phyloP scores from a whole-genome alignment of 2,329 filamentous ascomycete genomes.

The Albifimbria verrucaria region DNA sequence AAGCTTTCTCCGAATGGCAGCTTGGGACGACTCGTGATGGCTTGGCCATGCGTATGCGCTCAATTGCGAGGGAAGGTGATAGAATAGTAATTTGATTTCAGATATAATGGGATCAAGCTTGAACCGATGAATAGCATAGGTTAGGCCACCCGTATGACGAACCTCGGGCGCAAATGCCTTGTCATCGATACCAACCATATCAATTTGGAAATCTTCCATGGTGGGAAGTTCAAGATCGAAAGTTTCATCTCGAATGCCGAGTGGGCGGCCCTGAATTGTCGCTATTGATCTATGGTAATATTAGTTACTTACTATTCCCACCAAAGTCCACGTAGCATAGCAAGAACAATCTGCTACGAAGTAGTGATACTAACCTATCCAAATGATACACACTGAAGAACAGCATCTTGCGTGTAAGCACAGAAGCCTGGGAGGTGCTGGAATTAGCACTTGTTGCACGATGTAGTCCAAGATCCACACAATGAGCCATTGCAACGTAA shows the following conservation, averaged over 20 bases:
- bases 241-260: slow-evolving; percentile 33
- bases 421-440: slow-evolving; percentile 4
- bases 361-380: slow-evolving; percentile 22
- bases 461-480: slow-evolving; percentile 34
- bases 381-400: slow-evolving; percentile 33
- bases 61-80: slow-evolving; percentile 16
- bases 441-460: slow-evolving; percentile 18
- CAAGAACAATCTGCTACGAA: too few species aligned
- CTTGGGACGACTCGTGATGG: slow-evolving; percentile 7
- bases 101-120: slow-evolving; percentile 18
- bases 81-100: slow-evolving; percentile 19
- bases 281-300: slow-evolving; percentile 25
- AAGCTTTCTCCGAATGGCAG: slow-evolving; percentile 10
- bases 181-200: background rate
- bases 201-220: background rate
- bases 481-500: slow-evolving; percentile 33
- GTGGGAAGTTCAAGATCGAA: slow-evolving; percentile 27
- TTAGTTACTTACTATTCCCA: background rate
- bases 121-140: slow-evolving; percentile 24
- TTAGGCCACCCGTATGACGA: background rate
- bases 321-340: background rate
- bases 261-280: slow-evolving; percentile 33
- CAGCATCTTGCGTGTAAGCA: slow-evolving; percentile 18
- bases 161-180: background rate
- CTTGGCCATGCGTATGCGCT: slow-evolving; percentile 10